Base-by-base conservation (phyloP, 495 filamentous ascomycete genomes). In the Polyplosphaeria fusca region DNA sequence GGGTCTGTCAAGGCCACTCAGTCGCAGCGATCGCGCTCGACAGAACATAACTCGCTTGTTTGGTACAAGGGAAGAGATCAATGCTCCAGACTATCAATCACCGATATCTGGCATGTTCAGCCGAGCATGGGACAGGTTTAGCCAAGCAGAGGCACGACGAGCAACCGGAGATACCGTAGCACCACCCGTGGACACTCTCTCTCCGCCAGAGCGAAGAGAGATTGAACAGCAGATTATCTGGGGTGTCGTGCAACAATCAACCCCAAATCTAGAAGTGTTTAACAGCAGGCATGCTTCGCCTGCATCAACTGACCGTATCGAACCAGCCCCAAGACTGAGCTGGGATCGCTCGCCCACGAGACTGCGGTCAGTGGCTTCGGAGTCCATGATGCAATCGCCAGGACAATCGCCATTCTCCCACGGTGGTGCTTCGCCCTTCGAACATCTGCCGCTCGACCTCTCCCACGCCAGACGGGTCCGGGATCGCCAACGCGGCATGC, bases 31-130 rank as follows among this genome's bases (percentile, higher is more conserved):
- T 13, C 47, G 59, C 25, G 47, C 47, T 0, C 49, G 52, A 18
- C 67, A 74, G 37, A 64, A 69, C 40, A 60, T 68, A 35, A 54
- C 60, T 1, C 69, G 70, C 3, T 24, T 74, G 0, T 75, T 72
- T 47, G 73, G 73, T 13, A 72, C 64, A 4, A 47, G 72, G 12
- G 73, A 75, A 44, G 71, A 74, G 11, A 66, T 75, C 40, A 57
- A 71, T 35, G 65, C 63, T 12, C 72, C 67, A n/a, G 62, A 69
- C 25, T 74, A 74, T 47, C 64, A 69, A 42, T 73, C 71, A 43
- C 73, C 73, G 5, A 67, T 75, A 18, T 54, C 68, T 28, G 47
- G 63, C 28, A 69, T 75, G 68, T 75, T 71, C 55, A 67, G 27
- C 4, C 52, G 72, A 13, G 72, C 70, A 0, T 54, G 38, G 18